Conservation (phyloP, 345 rosid genomes). For the Xanthoceras sorbifolium region DNA sequence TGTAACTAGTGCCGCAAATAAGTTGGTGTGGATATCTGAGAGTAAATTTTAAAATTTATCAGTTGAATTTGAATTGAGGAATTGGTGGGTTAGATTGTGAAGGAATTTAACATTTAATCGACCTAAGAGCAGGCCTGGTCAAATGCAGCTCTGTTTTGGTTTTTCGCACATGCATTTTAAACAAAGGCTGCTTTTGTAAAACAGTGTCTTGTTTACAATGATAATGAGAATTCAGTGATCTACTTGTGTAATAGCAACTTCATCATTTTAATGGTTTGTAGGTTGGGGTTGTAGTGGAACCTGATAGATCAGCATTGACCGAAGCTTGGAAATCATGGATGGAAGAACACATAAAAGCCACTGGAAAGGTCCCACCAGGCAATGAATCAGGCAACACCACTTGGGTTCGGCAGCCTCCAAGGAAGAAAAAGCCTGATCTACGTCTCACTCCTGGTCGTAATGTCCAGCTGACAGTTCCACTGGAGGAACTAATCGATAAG, state of each 20-base stretch:
- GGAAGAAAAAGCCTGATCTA: slow-evolving; percentile 70
- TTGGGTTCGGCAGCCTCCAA: slow-evolving; percentile 61
- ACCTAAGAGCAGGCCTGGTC: neutral
- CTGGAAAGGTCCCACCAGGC: slow-evolving; percentile 88
- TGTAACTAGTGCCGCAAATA: neutral
- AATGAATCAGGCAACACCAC: slow-evolving; percentile 86
- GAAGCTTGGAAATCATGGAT: slow-evolving; percentile 98
- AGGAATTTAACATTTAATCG: neutral
- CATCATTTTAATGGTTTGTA: slow-evolving; percentile 27
- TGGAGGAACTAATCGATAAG: slow-evolving; percentile 65
- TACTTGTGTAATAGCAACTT: neutral
- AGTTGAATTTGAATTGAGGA: neutral
- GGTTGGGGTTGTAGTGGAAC: slow-evolving; percentile 76
- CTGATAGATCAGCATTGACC: slow-evolving; percentile 67
- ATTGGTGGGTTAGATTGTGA: neutral
- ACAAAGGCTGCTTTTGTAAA: neutral
- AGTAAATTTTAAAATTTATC: neutral
- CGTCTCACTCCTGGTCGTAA: slow-evolving; percentile 91
- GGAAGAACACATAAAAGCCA: slow-evolving; percentile 78
- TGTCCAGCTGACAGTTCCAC: slow-evolving; percentile 71
- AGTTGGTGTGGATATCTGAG: neutral
- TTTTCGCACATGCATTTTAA: neutral
- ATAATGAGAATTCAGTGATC: neutral
- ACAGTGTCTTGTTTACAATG: neutral
- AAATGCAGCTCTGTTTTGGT: neutral